Evolutionary conservation across 2,329 filamentous ascomycete species (phyloP).

Genomic region (Aspergillus pseudoviridinutans): DNA sequence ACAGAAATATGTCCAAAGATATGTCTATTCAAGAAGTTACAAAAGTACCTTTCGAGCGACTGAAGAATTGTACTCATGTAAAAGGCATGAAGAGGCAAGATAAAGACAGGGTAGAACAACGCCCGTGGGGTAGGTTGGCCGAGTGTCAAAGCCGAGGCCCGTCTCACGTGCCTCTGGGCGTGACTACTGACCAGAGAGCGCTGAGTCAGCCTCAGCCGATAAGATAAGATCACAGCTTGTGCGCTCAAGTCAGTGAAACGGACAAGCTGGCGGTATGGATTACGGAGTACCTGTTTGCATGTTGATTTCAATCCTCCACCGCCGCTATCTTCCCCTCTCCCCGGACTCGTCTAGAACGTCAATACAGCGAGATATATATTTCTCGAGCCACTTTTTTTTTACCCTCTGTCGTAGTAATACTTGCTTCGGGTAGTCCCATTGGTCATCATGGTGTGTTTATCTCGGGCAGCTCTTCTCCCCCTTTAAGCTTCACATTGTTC

Average conservation of each 20-base stretch:
- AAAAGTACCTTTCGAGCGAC: not conserved
- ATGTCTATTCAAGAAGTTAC: not conserved
- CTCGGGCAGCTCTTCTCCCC: not conserved
- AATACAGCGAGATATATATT: not conserved
- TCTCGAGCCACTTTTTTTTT: constrained; percentile 7
- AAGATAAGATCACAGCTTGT: constrained; percentile 26
- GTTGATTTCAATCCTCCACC: constrained; percentile 6
- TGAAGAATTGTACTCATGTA: not conserved
- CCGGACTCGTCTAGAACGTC: not conserved
- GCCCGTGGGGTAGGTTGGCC: constrained; percentile 13
- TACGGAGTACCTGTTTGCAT: constrained; percentile 13
- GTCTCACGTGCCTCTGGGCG: constrained; percentile 17
- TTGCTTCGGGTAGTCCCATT: not conserved
- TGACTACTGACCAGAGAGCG: constrained; percentile 9
- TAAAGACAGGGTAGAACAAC: constrained; percentile 1
- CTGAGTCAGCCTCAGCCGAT: constrained; percentile 17
- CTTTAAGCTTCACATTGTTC: not conserved
- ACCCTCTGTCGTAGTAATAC: constrained; percentile 6
- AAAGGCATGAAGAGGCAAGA: constrained; percentile 1
- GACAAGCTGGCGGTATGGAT: constrained; percentile 23
- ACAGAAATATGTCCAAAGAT: not conserved
- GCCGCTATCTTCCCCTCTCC: constrained; percentile 1
- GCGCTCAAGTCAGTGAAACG: constrained; percentile 13
- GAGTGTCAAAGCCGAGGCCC: constrained; percentile 17
- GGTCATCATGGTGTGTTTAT: constrained; percentile 21